These are phyloP conservation scores for Boletus holoroseus DNA, from an alignment of 1,284 basidiomycete species.

Conservation along the genomic window DNA sequence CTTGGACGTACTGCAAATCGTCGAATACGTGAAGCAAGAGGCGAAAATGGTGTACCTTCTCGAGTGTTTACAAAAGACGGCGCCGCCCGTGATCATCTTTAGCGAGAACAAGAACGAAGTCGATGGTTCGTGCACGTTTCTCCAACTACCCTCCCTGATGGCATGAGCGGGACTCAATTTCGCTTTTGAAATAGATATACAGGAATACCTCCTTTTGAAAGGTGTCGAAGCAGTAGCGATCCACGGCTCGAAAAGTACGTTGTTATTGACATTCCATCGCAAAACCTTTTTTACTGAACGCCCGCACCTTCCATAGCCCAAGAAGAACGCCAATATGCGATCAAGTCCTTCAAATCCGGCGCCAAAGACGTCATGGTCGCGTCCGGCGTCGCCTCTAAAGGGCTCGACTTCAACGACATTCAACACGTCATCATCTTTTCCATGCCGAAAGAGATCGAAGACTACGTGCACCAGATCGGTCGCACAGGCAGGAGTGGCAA, in stretches of 20 bases:
- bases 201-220: conserved; percentile 94
- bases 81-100: conserved; percentile 97
- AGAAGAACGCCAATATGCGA: conserved; percentile 98
- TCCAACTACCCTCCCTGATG: not conserved
- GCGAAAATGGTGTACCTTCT: conserved; percentile 99
- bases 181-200: conserved; percentile 66
- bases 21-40: conserved; percentile 98
- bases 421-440: conserved; percentile 97
- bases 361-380: conserved; percentile 99
- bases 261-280: not conserved
- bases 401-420: conserved; percentile 97
- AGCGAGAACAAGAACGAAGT: conserved; percentile 99
- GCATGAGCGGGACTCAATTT: not conserved
- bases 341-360: conserved; percentile 94
- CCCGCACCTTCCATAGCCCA: conserved; percentile 55
- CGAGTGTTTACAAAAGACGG: conserved; percentile 97
- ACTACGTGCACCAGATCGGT: conserved; percentile 97
- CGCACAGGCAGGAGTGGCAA: conserved; percentile 97
- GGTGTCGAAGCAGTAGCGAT: conserved; percentile 98
- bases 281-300: not conserved
- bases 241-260: conserved; percentile 90
- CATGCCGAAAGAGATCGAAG: conserved; percentile 99
- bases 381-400: conserved; percentile 95
- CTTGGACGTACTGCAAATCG: conserved; percentile 93
- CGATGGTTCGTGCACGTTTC: conserved; percentile 60